Conservation (phyloP, 768 basidiomycete species). For the Mycena galopus region DNA sequence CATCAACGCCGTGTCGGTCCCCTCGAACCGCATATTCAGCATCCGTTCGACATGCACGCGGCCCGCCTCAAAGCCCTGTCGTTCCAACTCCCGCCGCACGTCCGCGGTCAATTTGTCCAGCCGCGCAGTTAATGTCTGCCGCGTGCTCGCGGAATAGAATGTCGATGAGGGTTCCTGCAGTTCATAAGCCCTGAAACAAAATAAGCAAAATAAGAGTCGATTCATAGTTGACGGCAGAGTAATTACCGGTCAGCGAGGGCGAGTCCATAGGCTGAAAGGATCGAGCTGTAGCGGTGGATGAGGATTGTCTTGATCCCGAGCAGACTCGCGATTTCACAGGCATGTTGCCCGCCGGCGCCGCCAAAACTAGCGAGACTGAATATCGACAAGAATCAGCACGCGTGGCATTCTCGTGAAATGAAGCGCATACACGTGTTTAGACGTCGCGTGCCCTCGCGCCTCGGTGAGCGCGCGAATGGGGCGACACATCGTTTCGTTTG, state of each 20-base stretch:
- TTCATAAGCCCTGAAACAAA: constrained; percentile 75
- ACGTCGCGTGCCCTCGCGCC: constrained; percentile 86
- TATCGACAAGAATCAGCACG: constrained; percentile 12
- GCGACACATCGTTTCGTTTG: constrained; percentile 96
- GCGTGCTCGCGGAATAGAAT: constrained; percentile 75
- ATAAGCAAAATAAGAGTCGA: constrained; percentile 1
- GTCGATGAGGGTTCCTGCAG: constrained; percentile 91
- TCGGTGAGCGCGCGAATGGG: constrained; percentile 94
- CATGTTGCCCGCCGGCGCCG: constrained; percentile 92
- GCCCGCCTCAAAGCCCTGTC: constrained; percentile 84
- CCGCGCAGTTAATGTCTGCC: constrained; percentile 67
- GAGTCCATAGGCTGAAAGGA: constrained; percentile 95
- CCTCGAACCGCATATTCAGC: constrained; percentile 94
- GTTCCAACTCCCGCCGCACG: constrained; percentile 75
- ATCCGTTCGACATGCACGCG: constrained; percentile 84
- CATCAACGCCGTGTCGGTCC: constrained; percentile 95
- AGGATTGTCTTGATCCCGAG: constrained; percentile 91
- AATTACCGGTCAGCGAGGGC: constrained; percentile 82
- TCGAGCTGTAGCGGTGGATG: constrained; percentile 92
- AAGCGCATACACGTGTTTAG: constrained; percentile 70
- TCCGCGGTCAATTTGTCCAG: constrained; percentile 76
- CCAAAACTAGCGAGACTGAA: constrained; percentile 86
- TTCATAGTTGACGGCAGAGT: not conserved
- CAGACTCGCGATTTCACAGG: constrained; percentile 90
- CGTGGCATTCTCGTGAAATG: not conserved